These are phyloP conservation scores for Kondoa malvinella DNA, from an alignment of 768 basidiomycete species.

Conservation along the genomic window DNA sequence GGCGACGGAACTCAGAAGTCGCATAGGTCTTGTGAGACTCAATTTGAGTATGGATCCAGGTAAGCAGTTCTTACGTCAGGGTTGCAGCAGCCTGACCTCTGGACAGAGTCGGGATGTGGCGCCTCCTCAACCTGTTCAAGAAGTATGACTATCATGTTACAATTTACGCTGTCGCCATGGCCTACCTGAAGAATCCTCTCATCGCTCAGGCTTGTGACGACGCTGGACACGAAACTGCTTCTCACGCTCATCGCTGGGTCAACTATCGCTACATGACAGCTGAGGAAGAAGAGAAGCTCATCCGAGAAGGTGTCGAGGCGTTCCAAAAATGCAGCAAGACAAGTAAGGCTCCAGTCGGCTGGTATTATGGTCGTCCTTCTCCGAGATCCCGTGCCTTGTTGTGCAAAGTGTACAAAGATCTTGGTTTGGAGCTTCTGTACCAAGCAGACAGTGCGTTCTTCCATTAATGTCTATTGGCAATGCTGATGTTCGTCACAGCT, in stretches of 20 bases:
- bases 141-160: slow-evolving; percentile 27
- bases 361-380: slow-evolving; percentile 8
- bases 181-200: slow-evolving; percentile 26
- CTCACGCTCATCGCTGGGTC: slow-evolving; percentile 24
- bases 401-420: slow-evolving; percentile 25
- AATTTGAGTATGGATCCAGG: slow-evolving; percentile 29
- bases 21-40: slow-evolving; percentile 9
- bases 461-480: too few species aligned
- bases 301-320: slow-evolving; percentile 23
- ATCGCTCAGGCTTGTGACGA: slow-evolving; percentile 10
- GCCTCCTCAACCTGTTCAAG: slow-evolving; percentile 26
- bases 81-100: background rate
- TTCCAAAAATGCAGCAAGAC: slow-evolving; percentile 20
- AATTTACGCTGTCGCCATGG: slow-evolving; percentile 28
- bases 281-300: slow-evolving; percentile 18
- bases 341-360: slow-evolving; percentile 20
- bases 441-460: background rate
- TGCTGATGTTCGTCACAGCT: slow-evolving; percentile 23
- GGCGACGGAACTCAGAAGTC: too few species aligned
- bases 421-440: slow-evolving; percentile 18
- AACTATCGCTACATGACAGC: slow-evolving; percentile 6
- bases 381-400: slow-evolving; percentile 22
- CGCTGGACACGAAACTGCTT: slow-evolving; percentile 12
- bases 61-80: background rate
- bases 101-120: slow-evolving; percentile 26